These are phyloP conservation scores for Vaccinium myrtillus DNA, from an alignment of 148 eudicot genomes.

Conservation along the genomic window DNA sequence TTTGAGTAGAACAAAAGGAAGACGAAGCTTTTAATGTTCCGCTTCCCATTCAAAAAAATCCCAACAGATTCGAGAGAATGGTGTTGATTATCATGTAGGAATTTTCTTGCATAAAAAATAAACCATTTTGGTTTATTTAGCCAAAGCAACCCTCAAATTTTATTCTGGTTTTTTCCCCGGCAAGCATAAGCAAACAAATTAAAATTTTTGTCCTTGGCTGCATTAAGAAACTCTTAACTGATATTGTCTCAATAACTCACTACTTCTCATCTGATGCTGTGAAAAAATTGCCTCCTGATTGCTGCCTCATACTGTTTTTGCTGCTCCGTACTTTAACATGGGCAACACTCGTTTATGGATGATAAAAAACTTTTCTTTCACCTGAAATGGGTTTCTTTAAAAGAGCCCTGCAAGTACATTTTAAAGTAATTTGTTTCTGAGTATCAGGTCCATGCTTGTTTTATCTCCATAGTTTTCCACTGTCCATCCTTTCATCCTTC, in stretches of 20 bases:
- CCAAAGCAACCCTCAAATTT: not conserved
- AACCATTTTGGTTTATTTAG: no score
- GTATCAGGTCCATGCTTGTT: conserved; percentile 62
- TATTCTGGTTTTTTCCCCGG: not conserved
- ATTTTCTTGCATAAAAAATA: no score
- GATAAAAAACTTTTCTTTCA: conserved; percentile 10
- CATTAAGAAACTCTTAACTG: not conserved
- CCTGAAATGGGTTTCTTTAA: conserved; percentile 1
- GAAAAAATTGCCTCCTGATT: not conserved
- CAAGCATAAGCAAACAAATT: not conserved
- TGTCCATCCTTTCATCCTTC: not conserved
- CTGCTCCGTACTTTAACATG: not conserved
- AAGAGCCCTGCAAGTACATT: not conserved
- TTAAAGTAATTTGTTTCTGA: conserved; percentile 42
- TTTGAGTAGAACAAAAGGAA: no score
- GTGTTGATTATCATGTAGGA: no score
- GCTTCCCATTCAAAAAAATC: no score
- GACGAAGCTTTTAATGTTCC: no score
- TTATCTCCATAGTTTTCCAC: not conserved
- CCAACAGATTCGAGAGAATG: no score
- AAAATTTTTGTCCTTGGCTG: not conserved
- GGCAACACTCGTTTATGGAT: not conserved
- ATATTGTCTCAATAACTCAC: not conserved
- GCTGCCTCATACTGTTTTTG: not conserved
- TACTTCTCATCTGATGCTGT: not conserved